phyloP scores from a whole-genome alignment of 768 basidiomycete species.

The Lyophyllum decastes region DNA sequence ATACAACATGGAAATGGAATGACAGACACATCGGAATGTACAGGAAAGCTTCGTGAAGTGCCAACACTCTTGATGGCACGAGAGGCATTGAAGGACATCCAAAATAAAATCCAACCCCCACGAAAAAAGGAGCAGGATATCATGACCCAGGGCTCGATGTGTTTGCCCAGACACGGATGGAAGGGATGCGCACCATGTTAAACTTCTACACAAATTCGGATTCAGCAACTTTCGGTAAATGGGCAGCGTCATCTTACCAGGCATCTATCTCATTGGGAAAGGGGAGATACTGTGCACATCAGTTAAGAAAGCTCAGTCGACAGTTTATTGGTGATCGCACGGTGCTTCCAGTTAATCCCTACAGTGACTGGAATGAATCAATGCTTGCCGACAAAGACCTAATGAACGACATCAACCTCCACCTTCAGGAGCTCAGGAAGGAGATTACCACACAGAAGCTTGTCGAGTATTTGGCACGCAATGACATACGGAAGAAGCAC shows the following conservation, averaged over 20 bases:
- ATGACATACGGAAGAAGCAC: neutral
- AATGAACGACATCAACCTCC: conserved; percentile 22
- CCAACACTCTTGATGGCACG: neutral
- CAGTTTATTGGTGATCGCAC: conserved; percentile 18
- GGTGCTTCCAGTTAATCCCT: conserved; percentile 27
- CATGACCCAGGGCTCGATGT: conserved; percentile 1
- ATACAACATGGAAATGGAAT: too few species aligned
- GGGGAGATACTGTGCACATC: too few species aligned
- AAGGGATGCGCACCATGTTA: too few species aligned
- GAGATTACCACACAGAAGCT: conserved; percentile 26
- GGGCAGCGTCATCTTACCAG: too few species aligned
- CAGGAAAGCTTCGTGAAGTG: neutral
- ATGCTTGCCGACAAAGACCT: conserved; percentile 33
- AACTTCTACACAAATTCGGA: too few species aligned
- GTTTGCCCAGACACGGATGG: neutral
- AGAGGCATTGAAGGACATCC: neutral
- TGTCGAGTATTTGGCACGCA: conserved; percentile 19
- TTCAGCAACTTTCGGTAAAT: too few species aligned
- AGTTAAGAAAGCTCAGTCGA: conserved; percentile 11
- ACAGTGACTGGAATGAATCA: conserved; percentile 29
- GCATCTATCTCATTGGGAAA: too few species aligned
- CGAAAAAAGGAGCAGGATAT: neutral
- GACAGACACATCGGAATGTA: too few species aligned
- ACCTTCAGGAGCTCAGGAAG: conserved; percentile 25
- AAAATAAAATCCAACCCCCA: too few species aligned